Conservation (phyloP, 305 asterid species). For the Caryopteris hybrid region DNA sequence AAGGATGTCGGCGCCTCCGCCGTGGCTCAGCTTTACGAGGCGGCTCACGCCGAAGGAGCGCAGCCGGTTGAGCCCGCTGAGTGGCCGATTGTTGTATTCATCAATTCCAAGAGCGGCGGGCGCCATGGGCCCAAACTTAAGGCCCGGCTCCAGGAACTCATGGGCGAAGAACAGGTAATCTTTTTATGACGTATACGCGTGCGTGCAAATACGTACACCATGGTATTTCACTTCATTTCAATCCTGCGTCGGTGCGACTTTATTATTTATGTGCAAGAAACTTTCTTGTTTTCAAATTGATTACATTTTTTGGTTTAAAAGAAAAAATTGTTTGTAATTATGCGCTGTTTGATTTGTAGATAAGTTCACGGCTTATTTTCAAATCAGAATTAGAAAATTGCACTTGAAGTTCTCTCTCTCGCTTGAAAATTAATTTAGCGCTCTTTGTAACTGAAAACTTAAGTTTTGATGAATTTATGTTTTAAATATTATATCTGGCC, state of each 20-base stretch:
- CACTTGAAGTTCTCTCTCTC: not conserved
- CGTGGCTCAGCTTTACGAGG: constrained; percentile 35
- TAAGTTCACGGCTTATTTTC: too few species aligned
- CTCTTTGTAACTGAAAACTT: not conserved
- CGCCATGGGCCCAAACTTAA: constrained; percentile 84
- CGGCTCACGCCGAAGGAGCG: constrained; percentile 35
- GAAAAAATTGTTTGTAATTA: too few species aligned
- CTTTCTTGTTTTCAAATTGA: not conserved
- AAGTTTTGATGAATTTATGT: not conserved
- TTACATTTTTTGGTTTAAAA: too few species aligned
- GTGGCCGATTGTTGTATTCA: constrained; percentile 70
- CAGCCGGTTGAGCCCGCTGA: constrained; percentile 37
- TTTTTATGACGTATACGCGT: constrained; percentile 1
- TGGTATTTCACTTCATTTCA: not conserved
- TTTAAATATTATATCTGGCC: not conserved
- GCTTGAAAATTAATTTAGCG: not conserved
- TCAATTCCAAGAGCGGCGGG: constrained; percentile 85
- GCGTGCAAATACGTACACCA: constrained; percentile 4
- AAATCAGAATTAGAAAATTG: not conserved
- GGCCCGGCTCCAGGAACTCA: constrained; percentile 68
- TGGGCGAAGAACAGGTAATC: constrained; percentile 83
- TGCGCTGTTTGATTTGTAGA: too few species aligned
- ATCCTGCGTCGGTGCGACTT: not conserved
- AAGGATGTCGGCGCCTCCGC: constrained; percentile 40
- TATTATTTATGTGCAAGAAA: not conserved